Percentiles rank a stretch among this genome's conserved stretches.
phyloP scores from a whole-genome alignment of 202 grass and related monocot genomes.

The Panicum hallii region DNA sequence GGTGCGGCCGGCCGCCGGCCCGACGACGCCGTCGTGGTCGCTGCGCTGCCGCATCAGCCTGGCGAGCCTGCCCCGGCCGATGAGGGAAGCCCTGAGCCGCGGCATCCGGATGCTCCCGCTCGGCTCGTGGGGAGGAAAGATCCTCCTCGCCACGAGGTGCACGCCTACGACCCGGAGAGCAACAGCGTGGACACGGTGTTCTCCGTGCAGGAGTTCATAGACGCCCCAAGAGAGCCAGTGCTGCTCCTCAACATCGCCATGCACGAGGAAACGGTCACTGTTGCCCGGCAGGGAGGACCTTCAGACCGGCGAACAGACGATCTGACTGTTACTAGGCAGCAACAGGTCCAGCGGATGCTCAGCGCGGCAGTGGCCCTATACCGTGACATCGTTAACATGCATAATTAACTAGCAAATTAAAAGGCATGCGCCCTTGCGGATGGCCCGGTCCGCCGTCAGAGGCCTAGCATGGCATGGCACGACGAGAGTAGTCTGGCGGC shows the following conservation, averaged over 20 bases:
- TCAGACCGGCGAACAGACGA: neutral
- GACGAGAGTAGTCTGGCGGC: too few relatives aligned
- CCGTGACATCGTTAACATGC: neutral
- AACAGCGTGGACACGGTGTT: neutral
- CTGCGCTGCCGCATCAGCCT: neutral
- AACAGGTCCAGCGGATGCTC: neutral
- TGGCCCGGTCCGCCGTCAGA: too few relatives aligned
- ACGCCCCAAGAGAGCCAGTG: neutral
- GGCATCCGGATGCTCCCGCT: neutral
- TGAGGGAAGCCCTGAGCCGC: neutral
- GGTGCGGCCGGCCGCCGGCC: neutral
- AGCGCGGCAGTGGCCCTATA: neutral
- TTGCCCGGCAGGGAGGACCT: neutral
- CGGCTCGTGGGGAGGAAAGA: neutral
- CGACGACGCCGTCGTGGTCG: neutral
- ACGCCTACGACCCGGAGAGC: neutral
- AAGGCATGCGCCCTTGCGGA: too few relatives aligned
- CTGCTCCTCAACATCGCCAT: slow-evolving; percentile 23
- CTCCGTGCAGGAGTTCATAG: neutral
- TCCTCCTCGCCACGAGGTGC: slow-evolving; percentile 33
- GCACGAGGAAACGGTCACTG: slow-evolving; percentile 15
- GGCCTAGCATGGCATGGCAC: too few relatives aligned
- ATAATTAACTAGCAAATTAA: too few relatives aligned
- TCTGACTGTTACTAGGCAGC: neutral
- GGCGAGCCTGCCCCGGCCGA: neutral